Conservation (phyloP, 108 stramenopile genomes). For the Hondaea fermentalgiana region DNA sequence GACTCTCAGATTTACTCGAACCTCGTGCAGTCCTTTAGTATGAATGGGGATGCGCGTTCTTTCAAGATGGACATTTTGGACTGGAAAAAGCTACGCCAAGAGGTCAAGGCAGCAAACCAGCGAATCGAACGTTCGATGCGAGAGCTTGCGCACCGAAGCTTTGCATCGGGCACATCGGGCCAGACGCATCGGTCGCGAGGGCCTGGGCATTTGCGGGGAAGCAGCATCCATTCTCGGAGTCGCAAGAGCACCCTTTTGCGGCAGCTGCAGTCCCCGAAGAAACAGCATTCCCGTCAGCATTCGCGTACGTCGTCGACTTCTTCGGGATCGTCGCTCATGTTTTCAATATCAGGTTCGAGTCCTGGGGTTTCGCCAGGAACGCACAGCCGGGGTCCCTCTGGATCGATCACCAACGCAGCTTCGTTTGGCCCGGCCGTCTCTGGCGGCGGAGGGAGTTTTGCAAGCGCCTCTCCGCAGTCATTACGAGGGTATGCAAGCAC, state of each 20-base stretch:
- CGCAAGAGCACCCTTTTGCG: background rate
- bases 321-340: no score
- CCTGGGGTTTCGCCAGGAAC: background rate
- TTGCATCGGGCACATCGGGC: background rate
- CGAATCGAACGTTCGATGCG: background rate
- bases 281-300: background rate
- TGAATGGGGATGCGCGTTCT: background rate
- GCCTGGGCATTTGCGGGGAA: no score
- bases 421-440: background rate
- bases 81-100: constrained; percentile 11
- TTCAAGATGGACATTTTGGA: constrained; percentile 8
- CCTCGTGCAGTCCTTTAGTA: background rate
- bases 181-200: no score
- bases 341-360: background rate
- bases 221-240: background rate
- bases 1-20: constrained; percentile 4
- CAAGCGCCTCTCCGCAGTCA: background rate
- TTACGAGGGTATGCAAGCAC: background rate
- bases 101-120: constrained; percentile 4
- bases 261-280: background rate
- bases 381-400: background rate
- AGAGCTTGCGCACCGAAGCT: background rate
- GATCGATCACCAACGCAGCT: background rate
- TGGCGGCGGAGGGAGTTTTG: background rate
- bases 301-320: background rate